These are phyloP conservation scores for Populus deltoides DNA, from an alignment of 345 rosid genomes.

Conservation along the genomic window DNA sequence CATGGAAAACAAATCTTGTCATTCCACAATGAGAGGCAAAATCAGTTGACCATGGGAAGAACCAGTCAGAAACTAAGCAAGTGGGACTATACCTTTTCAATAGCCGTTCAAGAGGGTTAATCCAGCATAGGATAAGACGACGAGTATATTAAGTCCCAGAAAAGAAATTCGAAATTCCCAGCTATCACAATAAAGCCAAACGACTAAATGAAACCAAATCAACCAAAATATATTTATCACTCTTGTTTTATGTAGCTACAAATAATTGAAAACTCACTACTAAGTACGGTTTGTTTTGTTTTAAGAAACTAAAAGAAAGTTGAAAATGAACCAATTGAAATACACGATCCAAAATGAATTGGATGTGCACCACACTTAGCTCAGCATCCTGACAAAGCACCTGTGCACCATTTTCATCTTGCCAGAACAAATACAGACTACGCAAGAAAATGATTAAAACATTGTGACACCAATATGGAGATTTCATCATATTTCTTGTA, in stretches of 20 bases:
- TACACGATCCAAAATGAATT: background rate
- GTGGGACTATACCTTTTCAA: background rate
- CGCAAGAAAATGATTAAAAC: background rate
- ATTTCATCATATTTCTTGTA: constrained; percentile 1
- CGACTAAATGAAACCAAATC: too few relatives aligned
- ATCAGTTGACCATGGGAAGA: background rate
- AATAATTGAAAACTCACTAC: too few relatives aligned
- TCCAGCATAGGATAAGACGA: too few relatives aligned
- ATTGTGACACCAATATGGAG: background rate
- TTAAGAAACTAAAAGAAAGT: too few relatives aligned
- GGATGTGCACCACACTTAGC: background rate
- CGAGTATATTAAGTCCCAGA: too few relatives aligned
- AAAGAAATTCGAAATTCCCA: too few relatives aligned
- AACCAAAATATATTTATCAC: too few relatives aligned
- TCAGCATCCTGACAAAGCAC: background rate
- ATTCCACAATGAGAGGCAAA: background rate
- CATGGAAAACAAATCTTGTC: constrained; percentile 1
- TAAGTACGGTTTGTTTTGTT: too few relatives aligned
- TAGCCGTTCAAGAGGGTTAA: background rate
- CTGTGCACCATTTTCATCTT: background rate
- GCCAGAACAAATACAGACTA: background rate
- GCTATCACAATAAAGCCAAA: too few relatives aligned
- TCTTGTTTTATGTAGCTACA: too few relatives aligned
- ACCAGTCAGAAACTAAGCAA: background rate
- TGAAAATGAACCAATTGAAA: too few relatives aligned